A percentile compares a stretch with the other conserved stretches of the same genome.
Evolutionary conservation across 129 eudicot genomes (phyloP).

Genomic region (Chrysanthemum lavandulifolium): DNA sequence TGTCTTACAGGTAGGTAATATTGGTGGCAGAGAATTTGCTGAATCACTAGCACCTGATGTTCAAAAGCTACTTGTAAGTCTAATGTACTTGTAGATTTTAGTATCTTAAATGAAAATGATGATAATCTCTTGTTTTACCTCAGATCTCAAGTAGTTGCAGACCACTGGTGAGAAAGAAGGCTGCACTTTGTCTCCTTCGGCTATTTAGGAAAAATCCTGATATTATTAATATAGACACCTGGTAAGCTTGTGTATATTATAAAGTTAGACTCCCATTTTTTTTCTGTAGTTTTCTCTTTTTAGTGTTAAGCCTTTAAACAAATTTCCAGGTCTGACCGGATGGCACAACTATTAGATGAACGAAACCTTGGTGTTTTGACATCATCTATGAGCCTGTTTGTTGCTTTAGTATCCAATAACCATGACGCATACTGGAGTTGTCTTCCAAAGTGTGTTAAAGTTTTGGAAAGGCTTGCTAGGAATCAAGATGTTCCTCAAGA

Average conservation of each 20-base stretch:
- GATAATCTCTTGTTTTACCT: slow-evolving; percentile 28
- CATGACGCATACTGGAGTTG: slow-evolving; percentile 96
- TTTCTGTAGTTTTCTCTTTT: slow-evolving; percentile 12
- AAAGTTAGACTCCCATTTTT: background rate
- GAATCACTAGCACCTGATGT: slow-evolving; percentile 99
- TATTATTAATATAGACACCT: slow-evolving; percentile 89
- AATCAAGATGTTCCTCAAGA: slow-evolving; percentile 96
- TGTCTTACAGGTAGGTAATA: slow-evolving; percentile 80
- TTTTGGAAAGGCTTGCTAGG: slow-evolving; percentile 87
- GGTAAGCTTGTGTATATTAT: slow-evolving; percentile 46
- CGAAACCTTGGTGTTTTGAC: slow-evolving; percentile 96
- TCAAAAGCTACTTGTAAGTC: slow-evolving; percentile 89
- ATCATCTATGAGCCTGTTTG: slow-evolving; percentile 92
- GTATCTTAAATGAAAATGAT: slow-evolving; percentile 22
- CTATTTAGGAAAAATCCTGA: slow-evolving; percentile 94
- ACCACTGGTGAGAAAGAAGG: slow-evolving; percentile 98
- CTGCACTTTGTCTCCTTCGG: slow-evolving; percentile 91
- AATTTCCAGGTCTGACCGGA: slow-evolving; percentile 81
- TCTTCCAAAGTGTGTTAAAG: slow-evolving; percentile 94
- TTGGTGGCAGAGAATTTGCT: slow-evolving; percentile 98
- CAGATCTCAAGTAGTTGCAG: slow-evolving; percentile 96
- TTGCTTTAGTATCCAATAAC: slow-evolving; percentile 84
- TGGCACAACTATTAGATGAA: slow-evolving; percentile 95
- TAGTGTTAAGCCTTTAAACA: slow-evolving; percentile 4
- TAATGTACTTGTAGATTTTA: slow-evolving; percentile 8